phyloP scores from a whole-genome alignment of 2,329 filamentous ascomycete genomes.

The Verticillium alfalfae region DNA sequence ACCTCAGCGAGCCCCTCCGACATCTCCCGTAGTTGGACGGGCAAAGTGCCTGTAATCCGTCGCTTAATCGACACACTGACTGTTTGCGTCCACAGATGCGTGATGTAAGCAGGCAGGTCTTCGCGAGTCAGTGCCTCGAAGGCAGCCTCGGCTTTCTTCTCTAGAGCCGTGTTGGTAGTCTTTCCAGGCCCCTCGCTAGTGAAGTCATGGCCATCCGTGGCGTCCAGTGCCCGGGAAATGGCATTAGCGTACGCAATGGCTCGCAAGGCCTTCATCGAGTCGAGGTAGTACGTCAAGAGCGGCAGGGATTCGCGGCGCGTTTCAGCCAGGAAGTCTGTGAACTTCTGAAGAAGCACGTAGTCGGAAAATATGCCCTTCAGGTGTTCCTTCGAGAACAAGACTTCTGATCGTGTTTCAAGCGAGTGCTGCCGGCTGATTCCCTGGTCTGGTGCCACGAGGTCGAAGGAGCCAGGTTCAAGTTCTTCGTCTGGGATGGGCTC shows the following conservation, averaged over 20 bases:
- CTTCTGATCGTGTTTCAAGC: conserved; percentile 59
- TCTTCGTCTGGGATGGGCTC: conserved; percentile 29
- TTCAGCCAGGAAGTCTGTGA: conserved; percentile 60
- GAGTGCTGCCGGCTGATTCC: conserved; percentile 30
- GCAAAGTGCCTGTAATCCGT: conserved; percentile 62
- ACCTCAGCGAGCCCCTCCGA: conserved; percentile 72
- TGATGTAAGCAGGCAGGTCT: conserved; percentile 67
- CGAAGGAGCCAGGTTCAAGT: conserved; percentile 29
- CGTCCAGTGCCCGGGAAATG: conserved; percentile 54
- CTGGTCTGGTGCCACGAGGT: conserved; percentile 20
- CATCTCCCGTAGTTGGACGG: conserved; percentile 58
- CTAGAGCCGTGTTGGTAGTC: conserved; percentile 53
- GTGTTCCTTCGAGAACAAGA: conserved; percentile 62
- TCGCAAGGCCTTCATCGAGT: conserved; percentile 64
- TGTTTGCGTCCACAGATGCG: conserved; percentile 61
- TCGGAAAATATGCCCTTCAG: conserved; percentile 60
- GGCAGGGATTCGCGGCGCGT: conserved; percentile 58
- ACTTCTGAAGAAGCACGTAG: conserved; percentile 55
- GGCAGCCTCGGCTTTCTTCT: conserved; percentile 58
- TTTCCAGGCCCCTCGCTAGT: conserved; percentile 41
- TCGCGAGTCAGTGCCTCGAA: conserved; percentile 61
- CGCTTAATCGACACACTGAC: conserved; percentile 65
- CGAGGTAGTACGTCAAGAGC: conserved; percentile 65
- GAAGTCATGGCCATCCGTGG: conserved; percentile 50
- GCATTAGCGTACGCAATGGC: conserved; percentile 69